Base-by-base conservation (phyloP, 495 filamentous ascomycete species). In the Podospora conica region DNA sequence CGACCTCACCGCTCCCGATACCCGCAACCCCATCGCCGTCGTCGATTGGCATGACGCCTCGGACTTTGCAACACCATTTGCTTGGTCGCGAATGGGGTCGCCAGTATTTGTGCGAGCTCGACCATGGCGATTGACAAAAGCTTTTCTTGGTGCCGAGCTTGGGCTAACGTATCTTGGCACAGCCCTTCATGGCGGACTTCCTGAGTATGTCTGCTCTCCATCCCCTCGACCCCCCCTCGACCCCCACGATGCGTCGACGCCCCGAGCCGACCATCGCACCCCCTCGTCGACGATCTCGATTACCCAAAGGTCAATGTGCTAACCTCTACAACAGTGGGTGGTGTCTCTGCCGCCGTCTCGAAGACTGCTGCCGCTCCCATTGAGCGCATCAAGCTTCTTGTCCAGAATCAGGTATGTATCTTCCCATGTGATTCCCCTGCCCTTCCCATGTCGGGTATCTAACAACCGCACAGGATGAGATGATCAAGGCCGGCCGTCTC, bases 381-480 rank as follows among this genome's bases (percentile, higher is more conserved):
- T 76, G 95, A 98, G 92, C 95, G 95, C 91, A 90, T 98, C 85
- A 98, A 98, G 92, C 95, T 98, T 77, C 91, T 98, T 75, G 96
- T 98, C 86, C 95, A 98, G 88, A 98, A 98, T 86, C 95, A 98
- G 90, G 94, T 97, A 88, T 67, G 91, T 82, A 29, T 18, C 27
- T 33, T 48, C 2, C 18, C 58, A 20, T 62, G 24, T 23, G 5
- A 21, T 57, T 5, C 22, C 3, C 11, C 11, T 8, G 27, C 27
- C 18, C 11, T 58, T 24, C 20, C 27, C 18, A 9, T 2, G 40
- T 15, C 20, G 20, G 6, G 0, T 12, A 56, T 57, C 72, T 76
- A 55, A 74, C 65, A 64, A 28, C 58, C 70, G 4, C 22, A 70
- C 71, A 98, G 96, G 95, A 98, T 96, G 95, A 98, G 87, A 98